Evolutionary conservation across 106 monocot species (phyloP).

Genomic region (Dendrobium catenatum): DNA sequence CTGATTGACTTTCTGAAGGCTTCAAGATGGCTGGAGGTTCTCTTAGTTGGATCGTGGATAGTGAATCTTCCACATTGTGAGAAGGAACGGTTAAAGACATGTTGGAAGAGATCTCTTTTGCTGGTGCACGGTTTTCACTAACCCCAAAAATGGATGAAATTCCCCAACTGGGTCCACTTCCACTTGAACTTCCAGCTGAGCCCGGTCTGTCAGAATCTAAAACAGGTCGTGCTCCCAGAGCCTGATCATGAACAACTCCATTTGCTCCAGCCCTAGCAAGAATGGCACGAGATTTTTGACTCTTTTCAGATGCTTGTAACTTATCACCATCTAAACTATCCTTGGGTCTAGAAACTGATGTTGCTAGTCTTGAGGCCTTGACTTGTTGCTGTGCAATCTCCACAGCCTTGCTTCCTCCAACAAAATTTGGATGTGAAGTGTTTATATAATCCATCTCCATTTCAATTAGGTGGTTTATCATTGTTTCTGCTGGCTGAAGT

Average conservation of each 20-base stretch:
- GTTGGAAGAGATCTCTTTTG: slow-evolving; percentile 36
- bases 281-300: slow-evolving; percentile 66
- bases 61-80: slow-evolving; percentile 40
- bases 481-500: slow-evolving; percentile 74
- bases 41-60: slow-evolving; percentile 65
- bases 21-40: slow-evolving; percentile 85
- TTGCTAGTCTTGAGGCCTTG: slow-evolving; percentile 44
- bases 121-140: slow-evolving; percentile 51
- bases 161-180: slow-evolving; percentile 71
- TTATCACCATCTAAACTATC: slow-evolving; percentile 68
- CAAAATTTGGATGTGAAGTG: too few relatives aligned
- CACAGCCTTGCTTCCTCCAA: too few relatives aligned
- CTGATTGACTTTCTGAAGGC: slow-evolving; percentile 77
- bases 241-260: slow-evolving; percentile 75
- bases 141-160: slow-evolving; percentile 80
- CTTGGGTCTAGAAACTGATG: slow-evolving; percentile 40
- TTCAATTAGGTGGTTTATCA: too few relatives aligned
- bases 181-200: slow-evolving; percentile 44
- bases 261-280: slow-evolving; percentile 63
- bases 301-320: slow-evolving; percentile 62
- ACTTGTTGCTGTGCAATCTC: slow-evolving; percentile 36
- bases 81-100: slow-evolving; percentile 29
- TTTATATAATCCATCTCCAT: too few relatives aligned
- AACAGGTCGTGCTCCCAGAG: slow-evolving; percentile 39
- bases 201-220: slow-evolving; percentile 56